Percentiles rank a stretch among this genome's conserved stretches.
phyloP scores from a whole-genome alignment of 2,329 filamentous ascomycete species.

The Verruconis gallopava region DNA sequence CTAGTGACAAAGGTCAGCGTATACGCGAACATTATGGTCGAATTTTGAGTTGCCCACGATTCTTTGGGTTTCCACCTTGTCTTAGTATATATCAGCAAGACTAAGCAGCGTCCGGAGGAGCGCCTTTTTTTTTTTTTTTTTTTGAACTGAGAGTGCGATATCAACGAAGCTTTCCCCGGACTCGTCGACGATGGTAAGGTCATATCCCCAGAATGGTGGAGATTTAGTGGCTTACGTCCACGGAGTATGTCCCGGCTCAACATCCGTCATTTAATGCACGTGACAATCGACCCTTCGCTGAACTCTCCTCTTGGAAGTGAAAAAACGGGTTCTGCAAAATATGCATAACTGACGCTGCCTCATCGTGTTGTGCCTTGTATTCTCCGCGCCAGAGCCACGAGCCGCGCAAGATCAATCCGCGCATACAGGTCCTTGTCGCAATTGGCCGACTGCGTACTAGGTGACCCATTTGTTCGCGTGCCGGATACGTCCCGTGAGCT shows the following conservation, averaged over 20 bases:
- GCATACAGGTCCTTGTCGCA: too few relatives aligned
- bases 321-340: too few relatives aligned
- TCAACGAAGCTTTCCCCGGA: not conserved
- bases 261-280: not conserved
- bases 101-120: not conserved
- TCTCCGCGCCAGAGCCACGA: too few relatives aligned
- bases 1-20: not conserved
- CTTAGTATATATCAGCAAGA: too few relatives aligned
- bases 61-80: not conserved
- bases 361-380: too few relatives aligned
- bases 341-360: too few relatives aligned
- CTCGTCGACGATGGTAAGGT: not conserved
- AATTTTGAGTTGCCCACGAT: not conserved
- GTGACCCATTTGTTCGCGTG: too few relatives aligned
- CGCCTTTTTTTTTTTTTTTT: not conserved
- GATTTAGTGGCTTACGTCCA: not conserved
- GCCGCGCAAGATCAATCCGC: too few relatives aligned
- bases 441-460: too few relatives aligned
- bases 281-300: not conserved
- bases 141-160: not conserved
- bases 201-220: not conserved
- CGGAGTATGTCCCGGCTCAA: not conserved
- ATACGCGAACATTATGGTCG: not conserved
- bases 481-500: too few relatives aligned
- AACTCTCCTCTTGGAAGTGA: too few relatives aligned